These are phyloP conservation scores for Gaeumannomyces sp. DNA, from an alignment of 2,329 filamentous ascomycete species.

Conservation along the genomic window DNA sequence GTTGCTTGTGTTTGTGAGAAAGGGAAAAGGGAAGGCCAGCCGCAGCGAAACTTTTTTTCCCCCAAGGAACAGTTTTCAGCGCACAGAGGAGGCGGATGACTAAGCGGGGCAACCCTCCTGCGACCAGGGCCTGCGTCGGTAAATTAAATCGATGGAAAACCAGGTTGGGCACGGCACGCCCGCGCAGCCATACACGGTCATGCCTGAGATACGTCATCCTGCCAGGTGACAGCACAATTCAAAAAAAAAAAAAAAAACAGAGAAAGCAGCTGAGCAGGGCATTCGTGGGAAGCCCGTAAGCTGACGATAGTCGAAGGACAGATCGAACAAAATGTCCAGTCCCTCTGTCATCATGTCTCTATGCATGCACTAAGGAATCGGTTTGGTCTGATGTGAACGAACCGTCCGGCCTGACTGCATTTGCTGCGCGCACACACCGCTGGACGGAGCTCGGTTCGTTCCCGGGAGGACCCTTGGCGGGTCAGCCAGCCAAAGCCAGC, in stretches of 20 bases:
- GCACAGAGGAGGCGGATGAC: not conserved
- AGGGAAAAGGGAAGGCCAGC: not conserved
- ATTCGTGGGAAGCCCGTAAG: too few relatives aligned
- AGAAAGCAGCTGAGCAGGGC: too few relatives aligned
- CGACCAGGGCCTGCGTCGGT: not conserved
- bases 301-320: too few relatives aligned
- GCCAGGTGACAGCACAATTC: not conserved
- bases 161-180: not conserved
- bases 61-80: not conserved
- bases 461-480: not conserved
- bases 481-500: not conserved
- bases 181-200: not conserved
- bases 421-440: too few relatives aligned
- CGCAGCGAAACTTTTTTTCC: not conserved
- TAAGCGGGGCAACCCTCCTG: not conserved
- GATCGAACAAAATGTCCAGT: not conserved
- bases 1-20: conserved; percentile 5
- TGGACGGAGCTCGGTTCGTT: not conserved
- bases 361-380: too few relatives aligned
- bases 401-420: too few relatives aligned
- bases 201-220: not conserved
- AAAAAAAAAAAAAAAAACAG: too few relatives aligned
- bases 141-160: not conserved
- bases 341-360: not conserved
- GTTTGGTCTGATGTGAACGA: not conserved